Evolutionary conservation across 1,284 basidiomycete species (phyloP).

Genomic region (Papiliotrema fonsecae): DNA sequence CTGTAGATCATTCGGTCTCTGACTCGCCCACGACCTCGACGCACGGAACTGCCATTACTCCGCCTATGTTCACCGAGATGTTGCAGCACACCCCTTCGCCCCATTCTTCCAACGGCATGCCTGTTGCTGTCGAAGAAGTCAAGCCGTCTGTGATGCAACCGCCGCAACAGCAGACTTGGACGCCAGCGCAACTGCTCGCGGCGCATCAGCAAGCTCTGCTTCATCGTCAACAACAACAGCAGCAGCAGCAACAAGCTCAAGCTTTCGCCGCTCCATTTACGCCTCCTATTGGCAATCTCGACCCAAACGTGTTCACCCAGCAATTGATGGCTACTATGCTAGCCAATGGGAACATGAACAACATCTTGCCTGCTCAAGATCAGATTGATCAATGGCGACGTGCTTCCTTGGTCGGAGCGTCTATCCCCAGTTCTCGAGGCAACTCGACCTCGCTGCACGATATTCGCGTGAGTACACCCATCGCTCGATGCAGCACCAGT

Average conservation of each 20-base stretch:
- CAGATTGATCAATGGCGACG: conserved; percentile 22
- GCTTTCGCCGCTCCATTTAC: neutral
- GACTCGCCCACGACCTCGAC: conserved; percentile 21
- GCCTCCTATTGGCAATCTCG: neutral
- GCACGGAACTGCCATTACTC: conserved; percentile 24
- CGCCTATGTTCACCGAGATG: conserved; percentile 17
- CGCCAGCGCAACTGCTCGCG: conserved; percentile 22
- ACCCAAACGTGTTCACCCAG: conserved; percentile 5
- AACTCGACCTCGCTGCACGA: neutral
- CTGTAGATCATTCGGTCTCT: conserved; percentile 14
- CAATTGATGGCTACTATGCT: conserved; percentile 8
- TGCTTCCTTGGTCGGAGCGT: conserved; percentile 9
- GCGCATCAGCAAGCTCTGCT: conserved; percentile 12
- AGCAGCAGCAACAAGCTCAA: conserved; percentile 4
- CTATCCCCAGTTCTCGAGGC: no score
- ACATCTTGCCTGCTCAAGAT: neutral
- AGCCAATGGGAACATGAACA: neutral
- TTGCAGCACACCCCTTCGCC: conserved; percentile 33
- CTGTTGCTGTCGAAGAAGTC: conserved; percentile 1
- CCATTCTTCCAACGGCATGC: conserved; percentile 16
- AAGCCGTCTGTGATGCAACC: conserved; percentile 4
- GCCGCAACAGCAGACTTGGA: conserved; percentile 11
- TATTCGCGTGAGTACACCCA: neutral
- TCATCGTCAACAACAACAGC: conserved; percentile 3
- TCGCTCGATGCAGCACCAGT: neutral